A percentile compares a stretch with the other conserved stretches of the same genome.
phyloP scores from a whole-genome alignment of 768 basidiomycete genomes.

The Piloderma croceum region DNA sequence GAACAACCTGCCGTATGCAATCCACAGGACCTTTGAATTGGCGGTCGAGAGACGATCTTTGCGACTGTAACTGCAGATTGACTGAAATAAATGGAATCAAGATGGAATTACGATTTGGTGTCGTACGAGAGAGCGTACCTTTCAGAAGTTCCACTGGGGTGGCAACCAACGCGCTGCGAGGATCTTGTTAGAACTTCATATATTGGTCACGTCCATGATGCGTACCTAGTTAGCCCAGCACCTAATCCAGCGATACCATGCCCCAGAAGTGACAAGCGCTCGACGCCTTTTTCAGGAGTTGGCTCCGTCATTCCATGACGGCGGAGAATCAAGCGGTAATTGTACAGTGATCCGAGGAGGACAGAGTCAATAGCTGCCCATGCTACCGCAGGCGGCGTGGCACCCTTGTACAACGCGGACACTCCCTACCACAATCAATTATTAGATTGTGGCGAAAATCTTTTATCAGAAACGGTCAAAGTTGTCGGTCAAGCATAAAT shows the following conservation, averaged over 20 bases:
- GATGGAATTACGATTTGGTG: too few relatives aligned
- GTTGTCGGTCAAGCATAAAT: slow-evolving; percentile 1
- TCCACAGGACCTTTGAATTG: slow-evolving; percentile 64
- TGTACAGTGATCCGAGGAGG: slow-evolving; percentile 63
- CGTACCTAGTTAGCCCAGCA: slow-evolving; percentile 65
- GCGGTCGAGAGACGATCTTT: slow-evolving; percentile 44
- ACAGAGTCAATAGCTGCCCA: slow-evolving; percentile 73
- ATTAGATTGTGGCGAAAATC: too few relatives aligned
- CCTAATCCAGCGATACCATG: slow-evolving; percentile 64
- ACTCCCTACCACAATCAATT: too few relatives aligned
- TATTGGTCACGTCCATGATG: neutral
- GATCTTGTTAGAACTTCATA: too few relatives aligned
- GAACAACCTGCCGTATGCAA: slow-evolving; percentile 58
- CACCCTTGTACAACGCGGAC: slow-evolving; percentile 68
- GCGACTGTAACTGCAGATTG: slow-evolving; percentile 63
- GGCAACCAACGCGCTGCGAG: slow-evolving; percentile 63
- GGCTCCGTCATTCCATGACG: slow-evolving; percentile 49
- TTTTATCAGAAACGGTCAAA: slow-evolving; percentile 1
- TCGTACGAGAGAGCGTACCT: too few relatives aligned
- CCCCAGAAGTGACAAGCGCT: slow-evolving; percentile 54
- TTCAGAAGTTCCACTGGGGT: slow-evolving; percentile 79
- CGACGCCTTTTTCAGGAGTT: slow-evolving; percentile 35
- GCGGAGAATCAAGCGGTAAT: slow-evolving; percentile 61
- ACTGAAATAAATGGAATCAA: too few relatives aligned
- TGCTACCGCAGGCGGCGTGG: slow-evolving; percentile 67